Evolutionary conservation across 768 basidiomycete species (phyloP), one percentile per base, ranked within the genome.

Genomic region (Phanerodontia chrysosporium): DNA sequence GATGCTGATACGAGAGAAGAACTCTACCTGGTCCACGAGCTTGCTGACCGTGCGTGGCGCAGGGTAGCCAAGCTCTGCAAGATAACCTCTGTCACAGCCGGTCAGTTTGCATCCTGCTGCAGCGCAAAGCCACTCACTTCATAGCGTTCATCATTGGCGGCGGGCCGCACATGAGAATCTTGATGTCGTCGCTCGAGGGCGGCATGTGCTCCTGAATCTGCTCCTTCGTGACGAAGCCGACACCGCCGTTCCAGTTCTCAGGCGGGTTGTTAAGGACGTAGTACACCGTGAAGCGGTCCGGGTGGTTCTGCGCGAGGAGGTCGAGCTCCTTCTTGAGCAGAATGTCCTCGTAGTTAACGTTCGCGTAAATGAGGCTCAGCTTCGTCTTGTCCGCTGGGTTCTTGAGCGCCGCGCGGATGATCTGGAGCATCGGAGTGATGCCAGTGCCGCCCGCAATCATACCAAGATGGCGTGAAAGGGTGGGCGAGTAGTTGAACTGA

Each of bases 381-480:
- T 80, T 83, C 42, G 96, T 98, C 62, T 70, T 77, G 80, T 99
- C 97, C 45, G 75, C 70, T n/a, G 92, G 86, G 73, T 95, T 93
- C 74, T 90, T 88, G 70, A 98, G 83, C 13, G 87, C 84, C n/a
- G 95, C 91, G 62, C 90, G 89, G 74, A 98, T 89, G 79, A 99
- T 92, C 72, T 99, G 96, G 67, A 97, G 87, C 96, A 98, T 98
- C 68, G 97, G 97, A 0, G 97, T 96, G 73, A 99, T 96, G 57
- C 97, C 97, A 2, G 97, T 98, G 36, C 97, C 97, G 49, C 97
- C 97, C 16, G 95, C 95, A 67, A 99, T 97, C 95, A 99, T 95
- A 69, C 92, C 89, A 58, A 99, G 76, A 67, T 90, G 86, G 64
- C 78, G 77, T n/a, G 88, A 82, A 46, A 95, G 78, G 52, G 79